Conservation (phyloP, 345 rosid genomes). For the Sisymbrium altissimum region DNA sequence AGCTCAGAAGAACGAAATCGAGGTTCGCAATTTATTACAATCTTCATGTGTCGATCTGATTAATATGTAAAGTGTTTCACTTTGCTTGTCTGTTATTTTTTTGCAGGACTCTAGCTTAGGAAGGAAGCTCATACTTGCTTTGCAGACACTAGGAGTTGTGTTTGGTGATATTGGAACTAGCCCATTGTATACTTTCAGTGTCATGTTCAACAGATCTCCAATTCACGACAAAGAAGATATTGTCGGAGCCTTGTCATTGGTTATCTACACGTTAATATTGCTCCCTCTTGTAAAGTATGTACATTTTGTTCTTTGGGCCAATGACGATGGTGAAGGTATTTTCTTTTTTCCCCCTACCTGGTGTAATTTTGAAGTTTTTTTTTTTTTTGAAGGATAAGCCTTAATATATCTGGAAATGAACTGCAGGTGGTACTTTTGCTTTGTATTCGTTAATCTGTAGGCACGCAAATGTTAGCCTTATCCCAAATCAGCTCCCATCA, state of each 20-base stretch:
- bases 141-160: slow-evolving; percentile 93
- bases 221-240: slow-evolving; percentile 77
- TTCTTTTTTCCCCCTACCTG: not conserved
- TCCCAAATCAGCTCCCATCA: slow-evolving; percentile 94
- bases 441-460: slow-evolving; percentile 93
- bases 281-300: slow-evolving; percentile 89
- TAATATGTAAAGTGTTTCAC: not conserved
- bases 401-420: not conserved
- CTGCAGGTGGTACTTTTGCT: slow-evolving; percentile 96
- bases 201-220: slow-evolving; percentile 86
- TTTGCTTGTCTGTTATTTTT: not conserved
- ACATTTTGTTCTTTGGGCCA: slow-evolving; percentile 93
- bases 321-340: slow-evolving; percentile 98
- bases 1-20: slow-evolving; percentile 64
- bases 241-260: slow-evolving; percentile 90
- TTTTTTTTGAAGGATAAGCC: not conserved
- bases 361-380: not conserved
- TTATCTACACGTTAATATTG: slow-evolving; percentile 81
- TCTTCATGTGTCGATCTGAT: not conserved
- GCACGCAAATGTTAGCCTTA: slow-evolving; percentile 95
- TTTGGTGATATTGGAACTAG: slow-evolving; percentile 99
- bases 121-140: slow-evolving; percentile 66
- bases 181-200: slow-evolving; percentile 89
- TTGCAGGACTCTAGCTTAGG: slow-evolving; percentile 71
- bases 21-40: slow-evolving; percentile 37